Evolutionary conservation across 2,329 filamentous ascomycete species (phyloP).

Genomic region (Diplodia intermedia): DNA sequence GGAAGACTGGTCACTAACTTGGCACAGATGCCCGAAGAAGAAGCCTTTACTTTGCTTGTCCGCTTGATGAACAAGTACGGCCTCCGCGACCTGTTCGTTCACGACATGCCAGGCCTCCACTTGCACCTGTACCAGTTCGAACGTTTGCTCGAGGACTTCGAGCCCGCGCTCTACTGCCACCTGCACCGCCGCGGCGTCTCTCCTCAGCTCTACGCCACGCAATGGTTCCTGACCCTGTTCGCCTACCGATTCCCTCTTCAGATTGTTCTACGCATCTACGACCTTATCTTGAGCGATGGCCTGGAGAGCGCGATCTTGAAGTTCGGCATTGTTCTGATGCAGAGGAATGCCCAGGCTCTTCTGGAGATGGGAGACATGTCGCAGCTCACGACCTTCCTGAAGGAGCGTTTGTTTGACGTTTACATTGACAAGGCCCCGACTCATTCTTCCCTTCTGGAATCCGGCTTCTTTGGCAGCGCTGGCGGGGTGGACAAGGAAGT

Average conservation of each 20-base stretch:
- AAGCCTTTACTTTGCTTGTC: slow-evolving; percentile 92
- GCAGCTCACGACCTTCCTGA: slow-evolving; percentile 85
- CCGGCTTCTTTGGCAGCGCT: slow-evolving; percentile 94
- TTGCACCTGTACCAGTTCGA: slow-evolving; percentile 95
- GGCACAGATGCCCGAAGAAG: slow-evolving; percentile 91
- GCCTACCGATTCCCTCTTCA: slow-evolving; percentile 97
- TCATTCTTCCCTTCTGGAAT: slow-evolving; percentile 90
- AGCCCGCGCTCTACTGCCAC: slow-evolving; percentile 94
- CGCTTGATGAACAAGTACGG: slow-evolving; percentile 97
- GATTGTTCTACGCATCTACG: slow-evolving; percentile 94
- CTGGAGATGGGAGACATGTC: slow-evolving; percentile 91
- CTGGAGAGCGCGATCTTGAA: slow-evolving; percentile 86
- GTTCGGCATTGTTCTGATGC: slow-evolving; percentile 95
- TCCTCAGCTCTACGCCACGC: slow-evolving; percentile 92
- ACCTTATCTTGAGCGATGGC: slow-evolving; percentile 91
- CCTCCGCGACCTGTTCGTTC: slow-evolving; percentile 87
- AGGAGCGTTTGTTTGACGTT: slow-evolving; percentile 92
- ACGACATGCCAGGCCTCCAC: slow-evolving; percentile 96
- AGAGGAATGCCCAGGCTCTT: slow-evolving; percentile 82
- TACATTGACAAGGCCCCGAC: slow-evolving; percentile 96
- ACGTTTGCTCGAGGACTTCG: slow-evolving; percentile 87
- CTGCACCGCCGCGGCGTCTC: slow-evolving; percentile 85
- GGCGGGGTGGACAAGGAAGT: slow-evolving; percentile 92
- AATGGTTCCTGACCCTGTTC: slow-evolving; percentile 99
- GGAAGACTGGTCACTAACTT: slow-evolving; percentile 39